Conservation (phyloP, 805 yeast genomes). For the Hanseniaspora clermontiae region DNA sequence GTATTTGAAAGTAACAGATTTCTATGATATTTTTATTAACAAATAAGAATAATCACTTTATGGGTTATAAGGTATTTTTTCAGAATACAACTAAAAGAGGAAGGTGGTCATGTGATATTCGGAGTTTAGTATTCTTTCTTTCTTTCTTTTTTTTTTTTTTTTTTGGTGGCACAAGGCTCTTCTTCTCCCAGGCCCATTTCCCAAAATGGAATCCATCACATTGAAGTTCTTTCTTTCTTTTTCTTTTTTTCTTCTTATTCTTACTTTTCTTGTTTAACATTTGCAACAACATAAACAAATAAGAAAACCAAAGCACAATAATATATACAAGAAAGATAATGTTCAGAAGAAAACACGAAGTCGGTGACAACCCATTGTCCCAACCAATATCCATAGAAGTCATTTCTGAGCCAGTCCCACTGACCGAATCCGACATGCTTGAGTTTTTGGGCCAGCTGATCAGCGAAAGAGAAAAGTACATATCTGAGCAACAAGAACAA, state of each 20-base stretch:
- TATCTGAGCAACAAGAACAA: conserved; percentile 9
- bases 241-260: background rate
- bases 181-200: no score
- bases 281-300: background rate
- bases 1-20: no score
- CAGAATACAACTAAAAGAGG: no score
- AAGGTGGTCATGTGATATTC: background rate
- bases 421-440: conserved; percentile 10
- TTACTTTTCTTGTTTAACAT: background rate
- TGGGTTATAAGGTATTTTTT: no score
- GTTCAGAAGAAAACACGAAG: conserved; percentile 14
- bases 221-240: no score
- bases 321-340: background rate
- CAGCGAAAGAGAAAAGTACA: conserved; percentile 13
- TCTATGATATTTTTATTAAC: no score
- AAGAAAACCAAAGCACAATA: background rate
- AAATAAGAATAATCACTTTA: no score
- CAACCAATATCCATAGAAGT: conserved; percentile 11
- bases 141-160: no score
- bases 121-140: background rate
- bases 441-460: conserved; percentile 11
- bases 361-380: conserved; percentile 13
- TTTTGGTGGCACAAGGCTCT: no score
- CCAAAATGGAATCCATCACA: background rate
- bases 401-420: background rate